Conservation (phyloP, 2,329 filamentous ascomycete genomes). For the Xylaria sp. region DNA sequence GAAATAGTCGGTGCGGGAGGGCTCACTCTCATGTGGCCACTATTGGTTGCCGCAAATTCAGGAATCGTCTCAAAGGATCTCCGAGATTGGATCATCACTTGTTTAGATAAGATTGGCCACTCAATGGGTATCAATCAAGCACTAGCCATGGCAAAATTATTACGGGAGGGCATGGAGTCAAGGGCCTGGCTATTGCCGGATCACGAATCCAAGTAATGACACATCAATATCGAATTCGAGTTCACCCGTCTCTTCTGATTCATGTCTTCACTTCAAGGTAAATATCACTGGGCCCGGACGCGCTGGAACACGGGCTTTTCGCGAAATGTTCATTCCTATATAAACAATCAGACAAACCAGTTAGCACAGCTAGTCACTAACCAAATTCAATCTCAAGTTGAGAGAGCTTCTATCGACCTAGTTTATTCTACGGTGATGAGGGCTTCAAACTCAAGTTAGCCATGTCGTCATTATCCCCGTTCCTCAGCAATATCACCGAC, state of each 20-base stretch:
- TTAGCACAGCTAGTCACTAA: neutral
- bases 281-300: neutral
- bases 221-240: conserved; percentile 1
- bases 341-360: neutral
- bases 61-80: neutral
- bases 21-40: conserved; percentile 13
- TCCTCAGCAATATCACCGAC: neutral
- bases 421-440: conserved; percentile 1
- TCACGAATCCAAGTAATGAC: neutral
- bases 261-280: neutral
- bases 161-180: conserved; percentile 11
- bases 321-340: neutral
- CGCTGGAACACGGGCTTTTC: neutral
- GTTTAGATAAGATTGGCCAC: conserved; percentile 14
- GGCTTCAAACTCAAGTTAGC: neutral
- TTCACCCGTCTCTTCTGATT: neutral
- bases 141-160: conserved; percentile 6
- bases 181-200: conserved; percentile 11
- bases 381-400: neutral
- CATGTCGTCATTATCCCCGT: neutral
- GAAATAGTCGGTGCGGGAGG: conserved; percentile 7
- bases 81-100: conserved; percentile 10
- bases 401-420: neutral
- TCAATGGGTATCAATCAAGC: conserved; percentile 20
- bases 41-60: conserved; percentile 13